phyloP scores from a whole-genome alignment of 495 filamentous ascomycete genomes.

The Aspergillus haitiensis region DNA sequence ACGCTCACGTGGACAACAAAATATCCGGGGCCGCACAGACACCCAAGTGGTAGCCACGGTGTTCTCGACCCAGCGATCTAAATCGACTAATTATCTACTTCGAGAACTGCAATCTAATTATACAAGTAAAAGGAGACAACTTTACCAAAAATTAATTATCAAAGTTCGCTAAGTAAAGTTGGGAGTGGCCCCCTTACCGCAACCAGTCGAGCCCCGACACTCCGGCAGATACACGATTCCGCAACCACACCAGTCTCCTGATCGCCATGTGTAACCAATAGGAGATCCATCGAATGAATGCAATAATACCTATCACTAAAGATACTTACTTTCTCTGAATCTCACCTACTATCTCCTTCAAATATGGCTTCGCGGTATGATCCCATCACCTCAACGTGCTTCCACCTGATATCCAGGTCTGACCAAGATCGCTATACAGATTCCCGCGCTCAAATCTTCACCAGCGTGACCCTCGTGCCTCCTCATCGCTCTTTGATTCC shows the following conservation, averaged over 20 bases:
- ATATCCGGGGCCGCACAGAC: slow-evolving; percentile 14
- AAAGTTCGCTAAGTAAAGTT: background rate
- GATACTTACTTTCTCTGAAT: background rate
- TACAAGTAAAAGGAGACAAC: too few species aligned
- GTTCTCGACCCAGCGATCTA: slow-evolving; percentile 4
- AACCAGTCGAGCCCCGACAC: too few species aligned
- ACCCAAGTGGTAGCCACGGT: slow-evolving; percentile 14
- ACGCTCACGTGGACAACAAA: slow-evolving; percentile 8
- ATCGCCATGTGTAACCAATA: slow-evolving; percentile 4
- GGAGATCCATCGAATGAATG: background rate
- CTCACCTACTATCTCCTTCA: slow-evolving; percentile 2
- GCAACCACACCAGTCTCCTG: background rate
- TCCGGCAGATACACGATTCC: background rate
- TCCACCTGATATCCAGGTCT: background rate
- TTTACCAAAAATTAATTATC: too few species aligned
- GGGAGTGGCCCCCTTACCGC: background rate
- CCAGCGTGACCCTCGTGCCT: slow-evolving; percentile 80
- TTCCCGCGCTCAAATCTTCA: slow-evolving; percentile 47
- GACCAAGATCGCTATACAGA: slow-evolving; percentile 33
- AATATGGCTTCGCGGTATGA: slow-evolving; percentile 37
- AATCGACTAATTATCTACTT: too few species aligned
- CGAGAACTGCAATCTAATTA: too few species aligned
- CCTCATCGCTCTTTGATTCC: slow-evolving; percentile 81
- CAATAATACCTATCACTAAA: background rate
- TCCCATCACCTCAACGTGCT: background rate